Evolutionary conservation across 2,329 filamentous ascomycete genomes (phyloP), one percentile per base, ranked within the genome.

Genomic region (Aureobasidium namibiae): DNA sequence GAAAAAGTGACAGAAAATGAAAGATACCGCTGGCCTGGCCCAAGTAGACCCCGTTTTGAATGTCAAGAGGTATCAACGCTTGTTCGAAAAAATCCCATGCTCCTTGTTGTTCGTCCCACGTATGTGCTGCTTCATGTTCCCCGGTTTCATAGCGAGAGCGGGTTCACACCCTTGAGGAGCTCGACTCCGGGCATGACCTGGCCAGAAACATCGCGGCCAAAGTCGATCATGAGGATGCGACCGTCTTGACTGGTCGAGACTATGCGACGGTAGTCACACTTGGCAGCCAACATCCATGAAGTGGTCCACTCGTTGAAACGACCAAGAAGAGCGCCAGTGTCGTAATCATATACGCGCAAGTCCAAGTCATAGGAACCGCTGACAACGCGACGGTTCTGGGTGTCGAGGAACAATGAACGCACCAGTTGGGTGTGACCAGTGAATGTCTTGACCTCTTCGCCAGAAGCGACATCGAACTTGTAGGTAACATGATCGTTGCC

Each of bases 401-500:
- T 90, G 73, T 99, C 94, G 63, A 97, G 84, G 76, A 96, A 92
- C 61, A 99, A 77, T 53, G 89, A 94, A 60, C 94, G 86, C 24
- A 99, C 92, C 31, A 99, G 81, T 61, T 88, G 88, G 29, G 86
- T 82, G 73, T 99, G 94, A 6, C 92, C 92, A 49, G 82, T 81
- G 71, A 95, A 88, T 69, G 89, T 86, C 62, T 86, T 85, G 53
- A 95, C 80, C 66, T 92, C 87, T 67, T 90, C 86, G 62, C 92
- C 92, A 1, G 90, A 96, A 67, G 90, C 89, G 54, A 92, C 90
- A 72, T 97, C 90, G 82, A 95, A 99, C 70, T 97, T 89, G 70
- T 95, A 94, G 62, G 97, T 96, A 50, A 91, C 85, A 73, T 92
- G 88, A 75, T 97, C 94, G 69, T 96, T 99, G 46, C 94, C 94